Percentiles rank a stretch among this genome's conserved stretches.
Conservation (phyloP, 495 filamentous ascomycete species). For the Penicillium chermesinum region DNA sequence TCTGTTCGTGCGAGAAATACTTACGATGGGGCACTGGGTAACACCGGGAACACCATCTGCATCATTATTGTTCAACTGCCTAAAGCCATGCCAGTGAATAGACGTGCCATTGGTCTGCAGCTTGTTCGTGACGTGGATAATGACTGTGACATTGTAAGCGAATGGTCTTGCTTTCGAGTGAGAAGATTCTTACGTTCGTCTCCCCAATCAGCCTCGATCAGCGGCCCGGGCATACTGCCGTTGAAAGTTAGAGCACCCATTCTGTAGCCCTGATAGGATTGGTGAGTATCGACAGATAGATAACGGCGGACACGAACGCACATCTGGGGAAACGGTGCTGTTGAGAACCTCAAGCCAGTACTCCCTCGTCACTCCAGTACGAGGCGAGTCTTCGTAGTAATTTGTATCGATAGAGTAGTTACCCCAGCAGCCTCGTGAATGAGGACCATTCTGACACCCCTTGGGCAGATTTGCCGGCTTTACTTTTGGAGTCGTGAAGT, state of each 20-base stretch:
- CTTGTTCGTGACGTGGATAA: slow-evolving; percentile 65
- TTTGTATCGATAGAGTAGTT: slow-evolving; percentile 47
- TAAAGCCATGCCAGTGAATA: slow-evolving; percentile 49
- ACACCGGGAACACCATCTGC: slow-evolving; percentile 62
- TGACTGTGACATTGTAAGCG: too few species aligned
- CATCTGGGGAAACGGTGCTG: slow-evolving; percentile 67
- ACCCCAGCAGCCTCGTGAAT: too few species aligned
- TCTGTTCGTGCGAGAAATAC: too few species aligned
- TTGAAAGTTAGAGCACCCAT: slow-evolving; percentile 77
- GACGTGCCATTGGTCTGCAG: slow-evolving; percentile 60
- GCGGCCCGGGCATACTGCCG: slow-evolving; percentile 53
- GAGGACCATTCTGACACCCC: too few species aligned
- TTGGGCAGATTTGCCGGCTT: too few species aligned
- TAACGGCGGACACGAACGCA: too few species aligned
- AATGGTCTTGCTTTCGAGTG: too few species aligned
- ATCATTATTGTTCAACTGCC: slow-evolving; percentile 43
- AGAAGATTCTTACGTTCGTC: too few species aligned
- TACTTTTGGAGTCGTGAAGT: too few species aligned
- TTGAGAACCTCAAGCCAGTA: slow-evolving; percentile 30
- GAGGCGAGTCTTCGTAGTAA: slow-evolving; percentile 37
- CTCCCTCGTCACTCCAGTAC: slow-evolving; percentile 31
- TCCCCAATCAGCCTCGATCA: slow-evolving; percentile 60
- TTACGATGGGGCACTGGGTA: slow-evolving; percentile 64
- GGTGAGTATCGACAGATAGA: too few species aligned
- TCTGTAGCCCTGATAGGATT: too few species aligned